A percentile compares a stretch with the other conserved stretches of the same genome.
Evolutionary conservation across 1,139 yeast species (phyloP).

Genomic region (Candida sanyaensis): DNA sequence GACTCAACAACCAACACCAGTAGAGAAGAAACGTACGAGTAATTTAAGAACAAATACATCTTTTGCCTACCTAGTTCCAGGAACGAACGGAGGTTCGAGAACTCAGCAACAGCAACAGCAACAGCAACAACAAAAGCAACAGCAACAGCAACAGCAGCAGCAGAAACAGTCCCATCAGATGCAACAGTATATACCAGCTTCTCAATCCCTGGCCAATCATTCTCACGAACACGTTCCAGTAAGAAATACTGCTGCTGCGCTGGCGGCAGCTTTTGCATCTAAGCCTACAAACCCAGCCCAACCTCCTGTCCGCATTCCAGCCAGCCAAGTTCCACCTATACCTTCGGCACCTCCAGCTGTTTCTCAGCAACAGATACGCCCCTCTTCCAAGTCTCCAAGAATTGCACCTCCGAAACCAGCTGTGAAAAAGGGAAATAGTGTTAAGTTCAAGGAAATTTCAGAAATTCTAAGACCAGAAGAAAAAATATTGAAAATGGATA

Average conservation of each 20-base stretch:
- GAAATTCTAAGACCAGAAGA: conserved; percentile 35
- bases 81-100: conserved; percentile 2
- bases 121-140: conserved; percentile 7
- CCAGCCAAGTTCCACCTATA: neutral
- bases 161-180: neutral
- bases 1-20: conserved; percentile 13
- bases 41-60: conserved; percentile 16
- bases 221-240: neutral
- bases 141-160: conserved; percentile 4
- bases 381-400: neutral
- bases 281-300: conserved; percentile 2
- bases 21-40: conserved; percentile 8
- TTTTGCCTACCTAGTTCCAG: conserved; percentile 7
- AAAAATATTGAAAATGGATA: conserved; percentile 46
- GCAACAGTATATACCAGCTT: conserved; percentile 9
- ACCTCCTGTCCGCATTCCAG: neutral
- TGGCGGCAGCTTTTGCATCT: conserved; percentile 16
- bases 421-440: conserved; percentile 11
- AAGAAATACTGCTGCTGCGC: conserved; percentile 11
- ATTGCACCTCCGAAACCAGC: conserved; percentile 17
- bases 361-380: neutral
- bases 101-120: conserved; percentile 8
- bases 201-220: conserved; percentile 13
- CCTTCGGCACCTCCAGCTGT: neutral
- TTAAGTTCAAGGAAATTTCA: conserved; percentile 38